Percentiles rank a stretch among this genome's conserved stretches.
phyloP scores from a whole-genome alignment of 2,329 filamentous ascomycete species.

The Aphanocladium album region DNA sequence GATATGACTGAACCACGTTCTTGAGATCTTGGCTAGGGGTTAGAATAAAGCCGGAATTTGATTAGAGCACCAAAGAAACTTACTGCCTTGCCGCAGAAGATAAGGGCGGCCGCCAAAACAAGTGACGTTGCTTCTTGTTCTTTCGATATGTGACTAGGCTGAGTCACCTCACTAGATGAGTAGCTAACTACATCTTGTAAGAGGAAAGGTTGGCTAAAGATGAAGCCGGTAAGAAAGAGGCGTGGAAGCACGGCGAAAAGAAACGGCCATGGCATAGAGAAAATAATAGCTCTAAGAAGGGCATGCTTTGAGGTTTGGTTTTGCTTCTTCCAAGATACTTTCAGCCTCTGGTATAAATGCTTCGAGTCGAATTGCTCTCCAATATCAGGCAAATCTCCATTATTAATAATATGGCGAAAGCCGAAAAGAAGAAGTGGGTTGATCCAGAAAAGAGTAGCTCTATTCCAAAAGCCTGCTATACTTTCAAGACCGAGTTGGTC shows the following conservation, averaged over 20 bases:
- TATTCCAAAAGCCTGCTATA: conserved; percentile 17
- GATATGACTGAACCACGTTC: neutral
- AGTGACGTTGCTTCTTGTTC: neutral
- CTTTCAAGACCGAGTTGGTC: conserved; percentile 16
- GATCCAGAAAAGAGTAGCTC: conserved; percentile 6
- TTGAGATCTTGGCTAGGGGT: neutral
- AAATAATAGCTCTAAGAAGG: neutral
- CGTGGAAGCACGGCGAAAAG: neutral
- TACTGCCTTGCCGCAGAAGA: conserved; percentile 1
- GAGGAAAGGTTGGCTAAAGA: neutral
- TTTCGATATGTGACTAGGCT: neutral
- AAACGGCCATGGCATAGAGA: neutral
- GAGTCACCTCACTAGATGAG: neutral
- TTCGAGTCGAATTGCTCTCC: neutral
- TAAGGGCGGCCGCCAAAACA: neutral
- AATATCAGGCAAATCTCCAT: neutral
- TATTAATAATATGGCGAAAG: neutral
- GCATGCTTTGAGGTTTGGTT: neutral
- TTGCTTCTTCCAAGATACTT: neutral
- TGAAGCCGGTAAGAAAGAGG: neutral
- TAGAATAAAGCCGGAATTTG: neutral
- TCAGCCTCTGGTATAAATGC: neutral
- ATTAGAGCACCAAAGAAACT: neutral
- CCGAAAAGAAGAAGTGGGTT: neutral
- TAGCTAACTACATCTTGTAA: neutral